Base-by-base conservation (phyloP, 1,139 yeast species). In the Scheffersomyces titani region DNA sequence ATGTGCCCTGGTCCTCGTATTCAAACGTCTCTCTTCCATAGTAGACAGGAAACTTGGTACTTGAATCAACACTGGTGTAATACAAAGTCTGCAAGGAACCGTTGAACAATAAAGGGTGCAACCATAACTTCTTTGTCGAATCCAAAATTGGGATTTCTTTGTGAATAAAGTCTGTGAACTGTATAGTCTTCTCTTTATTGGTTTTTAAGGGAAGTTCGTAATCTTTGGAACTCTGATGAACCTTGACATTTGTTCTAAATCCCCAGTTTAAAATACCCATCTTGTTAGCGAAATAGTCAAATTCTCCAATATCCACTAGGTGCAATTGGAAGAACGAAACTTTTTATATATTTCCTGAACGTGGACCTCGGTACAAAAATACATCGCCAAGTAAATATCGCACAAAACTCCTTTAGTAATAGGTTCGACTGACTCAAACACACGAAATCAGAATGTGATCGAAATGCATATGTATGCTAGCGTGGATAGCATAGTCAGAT, bases 61-160 rank as follows among this genome's bases (percentile, higher is more conserved):
- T 79, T 58, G 80, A 81, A 61, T 86, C 83, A 11, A 85, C 84
- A 49, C 80, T 75, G 5, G 88, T 81, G 54, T 89, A 80, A 64
- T 88, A 86, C 62, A 90, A 61, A 0, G 97, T 90, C 73, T 92
- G 98, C 49, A 91, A 73, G 30, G 86, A 77, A 49, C 97, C 97
- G 62, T 86, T 88, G 70, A 87, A 88, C 47, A 89, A 72, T 4
- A 79, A 71, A 6, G 96, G 94, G 59, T 84, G 81, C 65, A 89
- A 76, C 74, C 82, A 79, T 67, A 87, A 84, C 61, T 73, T 76
- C 57, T 72, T 66, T 22, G 62, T 54, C 2, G 72, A 66, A 57
- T 75, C 72, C 22, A 76, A 62, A 51, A 70, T 59, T 6, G 71
- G 65, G 52, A 78, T 59, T 6, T 67, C 57, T 5, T 62, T 56